Base-by-base conservation (phyloP, 371 early-diverging fungal species). In the Enteropsectra breve region DNA sequence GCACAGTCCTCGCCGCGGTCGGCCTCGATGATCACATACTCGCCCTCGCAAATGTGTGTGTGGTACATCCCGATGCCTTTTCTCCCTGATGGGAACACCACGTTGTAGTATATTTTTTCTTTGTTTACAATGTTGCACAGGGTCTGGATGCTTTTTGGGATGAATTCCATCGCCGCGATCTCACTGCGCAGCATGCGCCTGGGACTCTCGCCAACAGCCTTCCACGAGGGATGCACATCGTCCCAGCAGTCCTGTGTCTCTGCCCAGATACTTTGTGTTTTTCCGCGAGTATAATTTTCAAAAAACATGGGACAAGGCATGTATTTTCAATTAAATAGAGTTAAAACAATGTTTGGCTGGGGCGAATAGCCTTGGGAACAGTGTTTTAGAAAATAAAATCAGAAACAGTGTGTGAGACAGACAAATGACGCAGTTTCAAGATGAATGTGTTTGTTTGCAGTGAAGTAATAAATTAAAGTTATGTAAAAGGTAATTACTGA, bases 1-100 rank as follows among this genome's bases (percentile, higher is more conserved):
- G 76, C 80, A 30, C 76, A 76, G 58, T 80, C 80, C 60, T 76
- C 78, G 56, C 80, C 80, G 43, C 80, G 54, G 47, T 80, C 80
- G 4, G 80, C 80, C 62, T 80, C 80, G 34, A 80, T 33, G 13
- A 80, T 77, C 1, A 80, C 77, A 71, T 72, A 76, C 15, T 40
- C 32, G 32, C 66, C 63, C 28, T 26, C 1, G 13, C 46, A 21
- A 24, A 52, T 66, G 23, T 54, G 43, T 5, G 47, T 63, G 34
- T 29, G 29, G 15, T 58, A 58, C 61, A 61, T 46, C 0, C 40
- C 71, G 28, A 69, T 61, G 37, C 64, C 65, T n/a, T 67, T 49
- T 48, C 72, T 71, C 6, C 74, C 75, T 33, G 71, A 68, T 2
- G 68, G 65, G 60, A 75, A 80, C 53, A 73, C 74, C 28, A 80